A percentile compares a stretch with the other conserved stretches of the same genome.
Evolutionary conservation across 2,329 filamentous ascomycete genomes (phyloP).

Genomic region (Xylariales sp.): DNA sequence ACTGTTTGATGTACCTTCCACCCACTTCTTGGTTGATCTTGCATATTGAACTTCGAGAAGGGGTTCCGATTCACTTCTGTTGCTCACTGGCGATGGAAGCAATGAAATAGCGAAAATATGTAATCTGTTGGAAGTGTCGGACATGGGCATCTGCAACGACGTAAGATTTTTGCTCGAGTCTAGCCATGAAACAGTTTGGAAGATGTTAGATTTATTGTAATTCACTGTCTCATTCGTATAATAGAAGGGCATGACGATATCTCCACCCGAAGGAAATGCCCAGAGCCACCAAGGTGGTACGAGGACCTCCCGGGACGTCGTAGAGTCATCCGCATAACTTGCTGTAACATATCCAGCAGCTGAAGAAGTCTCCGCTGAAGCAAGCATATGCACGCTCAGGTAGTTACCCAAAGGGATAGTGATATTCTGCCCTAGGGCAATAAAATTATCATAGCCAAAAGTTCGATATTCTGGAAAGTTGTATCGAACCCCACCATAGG

Average conservation of each 20-base stretch:
- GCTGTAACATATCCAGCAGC: conserved; percentile 12
- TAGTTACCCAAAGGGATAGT: conserved; percentile 10
- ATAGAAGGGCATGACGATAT: conserved; percentile 14
- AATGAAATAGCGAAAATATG: conserved; percentile 39
- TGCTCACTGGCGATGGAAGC: conserved; percentile 8
- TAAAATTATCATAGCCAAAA: conserved; percentile 12
- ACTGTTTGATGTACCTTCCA: conserved; percentile 22
- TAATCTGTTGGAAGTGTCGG: conserved; percentile 16
- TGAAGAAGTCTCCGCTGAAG: conserved; percentile 11
- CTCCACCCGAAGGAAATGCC: conserved; percentile 13
- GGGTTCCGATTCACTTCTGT: conserved; percentile 13
- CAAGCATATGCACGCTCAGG: conserved; percentile 13
- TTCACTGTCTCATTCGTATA: conserved; percentile 11
- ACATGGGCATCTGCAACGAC: conserved; percentile 11
- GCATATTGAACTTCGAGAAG: conserved; percentile 31
- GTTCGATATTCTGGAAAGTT: conserved; percentile 9
- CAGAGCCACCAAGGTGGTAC: conserved; percentile 14
- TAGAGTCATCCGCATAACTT: conserved; percentile 10
- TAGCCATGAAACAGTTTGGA: conserved; percentile 11
- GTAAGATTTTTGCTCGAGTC: conserved; percentile 11
- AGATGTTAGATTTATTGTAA: conserved; percentile 15
- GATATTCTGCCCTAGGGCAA: conserved; percentile 13
- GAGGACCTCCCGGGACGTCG: conserved; percentile 7
- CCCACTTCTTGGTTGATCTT: conserved; percentile 38
- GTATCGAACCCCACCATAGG: conserved; percentile 13